Base-by-base conservation (phyloP, 1,139 yeast species). In the Waltiozyma sp. region DNA sequence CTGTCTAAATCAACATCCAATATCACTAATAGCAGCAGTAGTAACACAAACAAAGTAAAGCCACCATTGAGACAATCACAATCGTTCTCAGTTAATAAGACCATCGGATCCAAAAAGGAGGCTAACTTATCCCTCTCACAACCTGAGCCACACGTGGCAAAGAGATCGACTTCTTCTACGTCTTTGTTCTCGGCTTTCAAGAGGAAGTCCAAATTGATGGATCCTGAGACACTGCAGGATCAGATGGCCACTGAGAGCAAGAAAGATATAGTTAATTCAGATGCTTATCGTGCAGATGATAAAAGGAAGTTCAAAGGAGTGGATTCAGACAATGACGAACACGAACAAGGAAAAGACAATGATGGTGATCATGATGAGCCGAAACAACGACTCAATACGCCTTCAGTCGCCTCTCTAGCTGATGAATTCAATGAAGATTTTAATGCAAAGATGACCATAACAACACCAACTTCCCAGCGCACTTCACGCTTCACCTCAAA, bases 371-470 rank as follows among this genome's bases (percentile, higher is more conserved):
- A 35, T 15, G 34, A 40, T 18, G 34, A 15, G 3, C 26, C 26
- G 3, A 24, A 40, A 16, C 33, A 40, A 23, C 28, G 34, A n/a
- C 26, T 21, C 28, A 36, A 24, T 28, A 19, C 37, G 10, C 18
- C 35, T 5, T 38, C 43, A 16, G 5, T 23, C 10, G 21, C 40
- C 4, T 21, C 23, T 21, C 23, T 21, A 16, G 46, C 50, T 19
- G 45, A 40, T 18, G 53, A 44, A 28, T 53, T 52, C 41, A 48
- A 51, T 35, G 56, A 54, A 40, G 56, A 55, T 51, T 60, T 50
- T 52, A 59, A 49, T 42, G 46, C 44, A 28, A 43, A 48, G n/a
- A 28, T 19, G 4, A 36, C 40, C n/a, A 35, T 14, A 31, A n/a
- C 34, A 31, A 31, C 34, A 31, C 34, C 34, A n/a, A 15, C 16